A percentile compares a stretch with the other conserved stretches of the same genome.
phyloP scores from a whole-genome alignment of 345 rosid species.

The Populus pruinosa region DNA sequence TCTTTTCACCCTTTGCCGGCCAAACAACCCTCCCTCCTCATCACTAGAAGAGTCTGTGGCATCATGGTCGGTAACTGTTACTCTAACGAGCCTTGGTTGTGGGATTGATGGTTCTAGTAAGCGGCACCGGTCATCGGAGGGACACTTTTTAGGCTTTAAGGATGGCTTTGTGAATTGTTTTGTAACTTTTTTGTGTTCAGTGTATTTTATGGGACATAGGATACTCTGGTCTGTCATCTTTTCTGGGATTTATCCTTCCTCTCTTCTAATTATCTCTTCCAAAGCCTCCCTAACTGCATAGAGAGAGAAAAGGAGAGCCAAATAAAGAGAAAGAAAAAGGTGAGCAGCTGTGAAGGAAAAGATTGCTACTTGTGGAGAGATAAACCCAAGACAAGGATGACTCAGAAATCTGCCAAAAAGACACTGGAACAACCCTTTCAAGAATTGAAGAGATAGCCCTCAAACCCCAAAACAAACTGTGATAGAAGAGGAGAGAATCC shows the following conservation, averaged over 20 bases:
- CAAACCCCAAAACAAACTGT: neutral
- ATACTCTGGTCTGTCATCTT: slow-evolving; percentile 37
- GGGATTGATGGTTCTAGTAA: neutral
- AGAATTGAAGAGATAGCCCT: neutral
- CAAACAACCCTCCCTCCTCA: slow-evolving; percentile 47
- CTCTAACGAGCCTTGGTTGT: slow-evolving; percentile 40
- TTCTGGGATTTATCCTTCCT: neutral
- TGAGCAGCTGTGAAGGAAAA: slow-evolving; percentile 21
- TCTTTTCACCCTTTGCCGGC: slow-evolving; percentile 58
- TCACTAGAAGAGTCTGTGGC: slow-evolving; percentile 97
- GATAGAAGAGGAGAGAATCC: neutral
- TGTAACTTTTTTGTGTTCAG: slow-evolving; percentile 53
- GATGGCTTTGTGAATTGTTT: slow-evolving; percentile 43
- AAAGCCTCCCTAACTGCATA: slow-evolving; percentile 20
- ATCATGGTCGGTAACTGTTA: slow-evolving; percentile 60
- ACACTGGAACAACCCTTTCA: slow-evolving; percentile 1
- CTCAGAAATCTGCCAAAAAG: slow-evolving; percentile 23
- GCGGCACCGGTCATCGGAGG: slow-evolving; percentile 9
- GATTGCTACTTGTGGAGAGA: slow-evolving; percentile 7
- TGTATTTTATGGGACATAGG: slow-evolving; percentile 61
- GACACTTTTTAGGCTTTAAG: slow-evolving; percentile 7
- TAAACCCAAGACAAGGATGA: slow-evolving; percentile 3
- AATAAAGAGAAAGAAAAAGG: neutral
- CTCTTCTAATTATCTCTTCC: neutral
- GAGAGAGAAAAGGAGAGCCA: neutral